phyloP scores from a whole-genome alignment of 768 basidiomycete species.

The Phanerochaete carnosa region DNA sequence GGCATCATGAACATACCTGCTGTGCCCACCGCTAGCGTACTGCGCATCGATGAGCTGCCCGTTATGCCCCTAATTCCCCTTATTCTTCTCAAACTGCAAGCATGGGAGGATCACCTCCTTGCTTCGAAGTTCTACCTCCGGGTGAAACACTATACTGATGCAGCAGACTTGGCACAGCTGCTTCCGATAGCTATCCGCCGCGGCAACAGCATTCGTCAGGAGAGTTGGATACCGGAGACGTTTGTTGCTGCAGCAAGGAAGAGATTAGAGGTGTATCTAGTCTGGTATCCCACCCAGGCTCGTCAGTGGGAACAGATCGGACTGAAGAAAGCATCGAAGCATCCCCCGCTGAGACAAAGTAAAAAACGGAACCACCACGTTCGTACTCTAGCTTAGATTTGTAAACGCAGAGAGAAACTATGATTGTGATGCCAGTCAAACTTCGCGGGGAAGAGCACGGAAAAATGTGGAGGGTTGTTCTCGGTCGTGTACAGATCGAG shows the following conservation, averaged over 20 bases:
- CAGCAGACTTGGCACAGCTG: constrained; percentile 30
- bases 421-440: too few species aligned
- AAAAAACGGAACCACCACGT: too few species aligned
- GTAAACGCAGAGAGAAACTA: too few species aligned
- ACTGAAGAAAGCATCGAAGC: neutral
- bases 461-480: too few species aligned
- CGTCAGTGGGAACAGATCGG: neutral
- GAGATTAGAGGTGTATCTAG: neutral
- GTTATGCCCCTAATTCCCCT: constrained; percentile 26
- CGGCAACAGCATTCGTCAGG: neutral
- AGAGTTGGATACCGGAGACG: neutral
- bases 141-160: constrained; percentile 37
- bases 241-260: neutral
- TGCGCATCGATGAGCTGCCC: constrained; percentile 16
- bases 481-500: too few species aligned
- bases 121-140: constrained; percentile 29
- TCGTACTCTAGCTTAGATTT: too few species aligned
- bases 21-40: constrained; percentile 13
- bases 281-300: neutral
- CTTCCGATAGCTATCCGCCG: neutral
- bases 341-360: neutral
- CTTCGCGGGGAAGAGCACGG: too few species aligned
- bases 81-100: constrained; percentile 29
- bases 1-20: constrained; percentile 23
- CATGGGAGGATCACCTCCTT: constrained; percentile 26